These are phyloP conservation scores for Corynascus novoguineensis DNA, from an alignment of 495 filamentous ascomycete genomes.

Conservation along the genomic window DNA sequence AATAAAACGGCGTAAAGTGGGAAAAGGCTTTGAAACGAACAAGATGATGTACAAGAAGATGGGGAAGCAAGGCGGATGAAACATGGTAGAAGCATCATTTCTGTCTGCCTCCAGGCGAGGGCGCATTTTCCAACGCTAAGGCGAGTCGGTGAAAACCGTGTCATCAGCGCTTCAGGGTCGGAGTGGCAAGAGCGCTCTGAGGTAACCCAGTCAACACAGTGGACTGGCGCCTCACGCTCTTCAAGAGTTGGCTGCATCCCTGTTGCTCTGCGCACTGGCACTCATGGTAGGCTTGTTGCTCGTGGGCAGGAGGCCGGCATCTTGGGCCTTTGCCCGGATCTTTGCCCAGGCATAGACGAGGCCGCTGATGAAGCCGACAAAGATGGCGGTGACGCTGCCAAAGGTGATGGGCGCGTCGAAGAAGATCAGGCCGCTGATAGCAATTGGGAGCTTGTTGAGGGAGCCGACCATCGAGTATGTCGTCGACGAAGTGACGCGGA, in stretches of 20 bases:
- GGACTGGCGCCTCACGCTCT: slow-evolving; percentile 1
- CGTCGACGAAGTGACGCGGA: slow-evolving; percentile 91
- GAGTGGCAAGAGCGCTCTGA: slow-evolving; percentile 5
- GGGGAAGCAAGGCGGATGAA: neutral
- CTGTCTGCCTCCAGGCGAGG: neutral
- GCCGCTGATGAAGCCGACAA: slow-evolving; percentile 83
- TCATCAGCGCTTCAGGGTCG: slow-evolving; percentile 1
- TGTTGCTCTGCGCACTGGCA: slow-evolving; percentile 86
- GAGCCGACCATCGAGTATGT: slow-evolving; percentile 98
- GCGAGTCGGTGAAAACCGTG: neutral
- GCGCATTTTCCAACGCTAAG: neutral
- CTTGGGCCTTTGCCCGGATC: slow-evolving; percentile 65
- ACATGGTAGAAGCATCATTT: neutral
- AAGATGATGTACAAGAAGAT: slow-evolving; percentile 14
- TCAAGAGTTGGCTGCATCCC: slow-evolving; percentile 62
- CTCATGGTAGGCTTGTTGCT: slow-evolving; percentile 68
- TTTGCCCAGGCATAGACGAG: slow-evolving; percentile 91
- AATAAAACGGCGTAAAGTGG: slow-evolving; percentile 17
- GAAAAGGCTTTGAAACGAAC: slow-evolving; percentile 1
- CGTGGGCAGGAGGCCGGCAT: slow-evolving; percentile 64
- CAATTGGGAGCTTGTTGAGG: slow-evolving; percentile 95
- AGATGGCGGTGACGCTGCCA: slow-evolving; percentile 81
- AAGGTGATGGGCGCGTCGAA: slow-evolving; percentile 94
- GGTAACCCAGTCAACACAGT: slow-evolving; percentile 4
- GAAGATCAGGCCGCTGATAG: slow-evolving; percentile 84